phyloP scores from a whole-genome alignment of 2,329 filamentous ascomycete species.

The Cordyceps cateniannulata region DNA sequence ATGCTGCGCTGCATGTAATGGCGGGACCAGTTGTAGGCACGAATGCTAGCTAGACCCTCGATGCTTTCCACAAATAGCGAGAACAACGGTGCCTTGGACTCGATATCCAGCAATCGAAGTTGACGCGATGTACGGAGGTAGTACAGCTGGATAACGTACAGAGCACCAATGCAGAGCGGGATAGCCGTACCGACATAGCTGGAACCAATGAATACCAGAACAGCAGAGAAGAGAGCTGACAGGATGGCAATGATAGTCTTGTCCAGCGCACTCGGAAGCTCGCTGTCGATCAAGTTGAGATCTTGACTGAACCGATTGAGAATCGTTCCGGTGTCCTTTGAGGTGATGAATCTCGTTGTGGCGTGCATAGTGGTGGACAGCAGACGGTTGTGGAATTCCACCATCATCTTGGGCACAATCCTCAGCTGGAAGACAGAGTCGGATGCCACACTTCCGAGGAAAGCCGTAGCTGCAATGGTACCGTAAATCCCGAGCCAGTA shows the following conservation, averaged over 20 bases:
- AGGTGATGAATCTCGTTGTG: conserved; percentile 29
- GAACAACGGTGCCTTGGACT: conserved; percentile 25
- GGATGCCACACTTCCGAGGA: conserved; percentile 14
- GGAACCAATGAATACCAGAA: conserved; percentile 39
- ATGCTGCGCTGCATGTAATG: conserved; percentile 18
- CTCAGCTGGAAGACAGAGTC: conserved; percentile 18
- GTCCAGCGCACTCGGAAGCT: conserved; percentile 27
- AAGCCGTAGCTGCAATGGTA: conserved; percentile 14
- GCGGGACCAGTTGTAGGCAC: conserved; percentile 27
- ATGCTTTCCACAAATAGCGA: conserved; percentile 23
- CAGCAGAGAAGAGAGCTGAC: conserved; percentile 21
- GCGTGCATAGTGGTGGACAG: conserved; percentile 27
- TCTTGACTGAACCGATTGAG: conserved; percentile 36
- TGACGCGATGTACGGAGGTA: conserved; percentile 28
- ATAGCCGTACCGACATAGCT: conserved; percentile 39
- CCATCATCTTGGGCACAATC: conserved; percentile 23
- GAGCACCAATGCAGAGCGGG: conserved; percentile 27
- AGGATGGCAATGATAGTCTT: conserved; percentile 21
- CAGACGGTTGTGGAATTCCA: conserved; percentile 17
- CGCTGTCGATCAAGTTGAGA: conserved; percentile 31
- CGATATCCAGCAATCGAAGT: conserved; percentile 24
- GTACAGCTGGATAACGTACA: conserved; percentile 23
- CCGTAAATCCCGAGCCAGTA: conserved; percentile 20
- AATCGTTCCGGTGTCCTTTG: conserved; percentile 28
- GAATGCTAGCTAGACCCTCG: conserved; percentile 23